Percentiles rank a stretch among this genome's conserved stretches.
These are phyloP conservation scores for Suillus discolor DNA, from an alignment of 768 basidiomycete species.

Conservation along the genomic window DNA sequence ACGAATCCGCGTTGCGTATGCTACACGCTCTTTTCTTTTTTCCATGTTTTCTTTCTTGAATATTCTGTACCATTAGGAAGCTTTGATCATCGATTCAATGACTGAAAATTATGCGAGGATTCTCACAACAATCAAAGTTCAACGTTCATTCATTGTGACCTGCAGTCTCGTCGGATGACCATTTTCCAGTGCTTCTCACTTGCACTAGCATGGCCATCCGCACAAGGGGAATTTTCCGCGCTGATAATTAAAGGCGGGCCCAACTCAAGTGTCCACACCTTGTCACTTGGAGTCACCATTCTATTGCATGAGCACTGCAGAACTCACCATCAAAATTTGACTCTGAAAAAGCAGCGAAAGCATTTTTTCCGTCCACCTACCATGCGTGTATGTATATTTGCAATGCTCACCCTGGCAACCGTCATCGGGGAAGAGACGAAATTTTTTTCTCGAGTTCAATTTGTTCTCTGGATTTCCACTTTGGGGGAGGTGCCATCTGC, in stretches of 20 bases:
- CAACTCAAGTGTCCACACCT: not conserved
- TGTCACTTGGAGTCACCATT: not conserved
- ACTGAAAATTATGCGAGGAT: not conserved
- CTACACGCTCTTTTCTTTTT: not conserved
- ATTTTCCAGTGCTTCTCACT: not conserved
- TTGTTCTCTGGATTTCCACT: too few relatives aligned
- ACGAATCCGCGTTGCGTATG: not conserved
- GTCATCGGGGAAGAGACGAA: conserved; percentile 54
- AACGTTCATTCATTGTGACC: not conserved
- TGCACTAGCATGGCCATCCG: not conserved
- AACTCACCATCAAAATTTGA: conserved; percentile 12
- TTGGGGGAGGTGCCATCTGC: too few relatives aligned
- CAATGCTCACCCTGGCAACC: conserved; percentile 25
- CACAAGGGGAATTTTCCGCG: not conserved
- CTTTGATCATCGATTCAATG: not conserved
- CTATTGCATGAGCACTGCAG: not conserved
- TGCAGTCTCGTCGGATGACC: not conserved
- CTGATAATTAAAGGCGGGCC: not conserved
- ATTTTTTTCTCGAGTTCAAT: too few relatives aligned
- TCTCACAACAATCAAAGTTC: not conserved
- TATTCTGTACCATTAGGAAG: not conserved
- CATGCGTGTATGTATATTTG: not conserved
- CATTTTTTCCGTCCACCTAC: conserved; percentile 43
- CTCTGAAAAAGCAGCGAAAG: conserved; percentile 33
- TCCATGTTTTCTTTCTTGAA: not conserved